Evolutionary conservation across 176 grass and related monocot species (phyloP).

Genomic region (Oryza officinalis): DNA sequence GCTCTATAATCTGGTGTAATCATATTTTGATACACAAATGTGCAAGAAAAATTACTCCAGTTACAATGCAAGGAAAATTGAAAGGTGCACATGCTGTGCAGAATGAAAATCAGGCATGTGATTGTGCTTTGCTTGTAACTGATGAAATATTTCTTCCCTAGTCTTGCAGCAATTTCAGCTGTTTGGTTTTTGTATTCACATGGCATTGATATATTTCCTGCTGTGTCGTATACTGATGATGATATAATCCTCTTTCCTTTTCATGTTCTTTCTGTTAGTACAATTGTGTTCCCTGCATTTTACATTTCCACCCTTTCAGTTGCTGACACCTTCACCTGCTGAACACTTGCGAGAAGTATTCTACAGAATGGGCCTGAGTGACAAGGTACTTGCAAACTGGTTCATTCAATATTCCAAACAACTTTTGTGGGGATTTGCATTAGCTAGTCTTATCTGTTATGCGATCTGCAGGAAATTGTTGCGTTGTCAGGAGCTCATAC

Average conservation of each 20-base stretch:
- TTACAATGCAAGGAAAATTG: not conserved
- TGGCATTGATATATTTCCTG: conserved; percentile 7
- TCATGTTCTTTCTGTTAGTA: not conserved
- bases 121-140: not conserved
- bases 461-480: conserved; percentile 75
- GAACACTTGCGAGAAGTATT: conserved; percentile 87
- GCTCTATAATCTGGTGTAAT: not conserved
- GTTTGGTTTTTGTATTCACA: not conserved
- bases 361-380: conserved; percentile 95
- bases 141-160: not conserved
- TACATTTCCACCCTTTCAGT: conserved; percentile 48
- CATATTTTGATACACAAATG: not conserved
- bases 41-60: conserved; percentile 11
- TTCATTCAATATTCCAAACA: not conserved
- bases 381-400: conserved; percentile 55
- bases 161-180: not conserved
- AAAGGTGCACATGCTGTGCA: not conserved
- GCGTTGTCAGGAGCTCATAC: conserved; percentile 95
- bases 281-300: not conserved
- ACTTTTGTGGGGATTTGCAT: not conserved
- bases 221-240: not conserved
- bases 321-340: conserved; percentile 83
- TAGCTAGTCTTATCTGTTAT: conserved; percentile 21
- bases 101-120: not conserved
- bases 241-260: not conserved